Base-by-base conservation (phyloP, 2,329 filamentous ascomycete species). In the Tothia fuscella region DNA sequence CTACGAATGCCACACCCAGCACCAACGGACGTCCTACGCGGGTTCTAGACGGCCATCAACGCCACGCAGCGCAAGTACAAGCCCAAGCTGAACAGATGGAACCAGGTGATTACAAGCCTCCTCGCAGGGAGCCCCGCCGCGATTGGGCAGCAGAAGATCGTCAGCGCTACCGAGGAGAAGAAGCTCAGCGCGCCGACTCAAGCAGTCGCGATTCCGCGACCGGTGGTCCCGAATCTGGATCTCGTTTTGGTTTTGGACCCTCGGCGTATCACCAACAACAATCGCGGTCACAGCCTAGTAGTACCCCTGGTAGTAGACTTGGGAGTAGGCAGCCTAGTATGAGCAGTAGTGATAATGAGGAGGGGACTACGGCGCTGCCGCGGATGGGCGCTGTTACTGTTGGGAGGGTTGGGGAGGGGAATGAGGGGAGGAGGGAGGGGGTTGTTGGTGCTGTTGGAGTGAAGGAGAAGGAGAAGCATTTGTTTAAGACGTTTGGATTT, bases 291-390 rank as follows among this genome's bases (percentile, higher is more conserved):
- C 41, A 31, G 24, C 20, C 10, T n/a, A 12, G 10, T 10, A 12
- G 10, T 25, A 22, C 12, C 19, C 41, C 41, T 14, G 31, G 12
- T 13, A 43, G 41, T 19, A 31, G 41, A 9, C 17, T 31, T 13
- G 19, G 31, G 17, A 26, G 28, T 16, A 22, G 41, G 25, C 32
- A 43, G 14, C 32, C 19, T 20, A 38, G 34, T 24, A 22, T 21
- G 9, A 38, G 29, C 34, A 31, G 22, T 20, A 38, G 41, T 20
- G 34, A 38, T 20, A 34, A 32, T 4, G 35, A 38, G 10, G 41
- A 43, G n/a, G 41, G 41, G 9, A 38, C 41, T 3, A 43, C 41
- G 16, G 39, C 39, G 12, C 30, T 41, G 20, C 39, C 39, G 5
- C 29, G 30, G 16, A 41, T 41, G 20, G 22, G 34, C 19, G 39